Evolutionary conservation across 1,284 basidiomycete species (phyloP).

Genomic region (Marasmius fiardii): DNA sequence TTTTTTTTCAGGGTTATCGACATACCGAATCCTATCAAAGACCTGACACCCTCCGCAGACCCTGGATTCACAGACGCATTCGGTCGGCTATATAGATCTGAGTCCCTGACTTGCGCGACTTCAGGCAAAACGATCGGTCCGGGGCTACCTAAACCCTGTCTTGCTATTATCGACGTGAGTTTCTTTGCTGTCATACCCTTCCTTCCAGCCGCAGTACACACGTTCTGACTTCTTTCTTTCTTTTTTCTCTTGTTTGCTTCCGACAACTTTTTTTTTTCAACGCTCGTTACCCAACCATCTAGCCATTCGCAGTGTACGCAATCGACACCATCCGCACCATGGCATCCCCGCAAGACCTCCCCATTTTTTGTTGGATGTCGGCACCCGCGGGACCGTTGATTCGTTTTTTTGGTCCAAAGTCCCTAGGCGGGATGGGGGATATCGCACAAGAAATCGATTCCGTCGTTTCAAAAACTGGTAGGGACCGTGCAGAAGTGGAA

Average conservation of each 20-base stretch:
- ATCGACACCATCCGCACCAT: neutral
- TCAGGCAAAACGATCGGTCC: conserved; percentile 1
- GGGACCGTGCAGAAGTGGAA: neutral
- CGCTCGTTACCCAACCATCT: neutral
- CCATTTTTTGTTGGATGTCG: conserved; percentile 9
- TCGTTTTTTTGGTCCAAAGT: conserved; percentile 4
- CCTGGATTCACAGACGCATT: conserved; percentile 1
- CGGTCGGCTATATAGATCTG: neutral
- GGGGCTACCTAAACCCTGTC: neutral
- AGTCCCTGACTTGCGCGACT: neutral
- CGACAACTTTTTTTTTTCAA: neutral
- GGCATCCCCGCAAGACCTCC: neutral
- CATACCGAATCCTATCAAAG: neutral
- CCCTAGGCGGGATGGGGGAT: conserved; percentile 1
- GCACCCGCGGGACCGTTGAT: neutral
- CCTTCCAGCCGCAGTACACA: too few species aligned
- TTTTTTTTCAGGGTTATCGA: neutral
- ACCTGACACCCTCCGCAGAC: neutral
- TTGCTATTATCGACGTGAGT: conserved; percentile 9
- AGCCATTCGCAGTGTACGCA: conserved; percentile 9
- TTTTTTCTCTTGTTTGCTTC: too few species aligned
- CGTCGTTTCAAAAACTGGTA: neutral
- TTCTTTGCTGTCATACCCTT: neutral
- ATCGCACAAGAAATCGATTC: neutral
- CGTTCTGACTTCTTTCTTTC: too few species aligned